These are phyloP conservation scores for Verticillium isaacii DNA, from an alignment of 2,329 filamentous ascomycete genomes.

Conservation along the genomic window DNA sequence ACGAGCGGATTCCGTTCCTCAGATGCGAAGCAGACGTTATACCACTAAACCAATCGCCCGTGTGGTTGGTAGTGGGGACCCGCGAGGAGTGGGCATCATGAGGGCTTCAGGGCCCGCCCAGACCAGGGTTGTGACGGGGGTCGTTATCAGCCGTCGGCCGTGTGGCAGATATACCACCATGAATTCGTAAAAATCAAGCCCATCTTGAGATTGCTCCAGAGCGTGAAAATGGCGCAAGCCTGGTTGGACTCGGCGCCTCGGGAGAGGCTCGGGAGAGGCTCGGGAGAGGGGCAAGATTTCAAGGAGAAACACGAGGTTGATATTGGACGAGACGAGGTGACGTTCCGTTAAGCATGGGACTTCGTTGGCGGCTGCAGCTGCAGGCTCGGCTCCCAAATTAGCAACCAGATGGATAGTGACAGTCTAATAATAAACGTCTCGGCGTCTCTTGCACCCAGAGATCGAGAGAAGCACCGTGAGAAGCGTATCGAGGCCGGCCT, in stretches of 20 bases:
- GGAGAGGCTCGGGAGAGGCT: too few species aligned
- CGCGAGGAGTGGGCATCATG: neutral
- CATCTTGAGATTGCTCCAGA: neutral
- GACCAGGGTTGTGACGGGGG: neutral
- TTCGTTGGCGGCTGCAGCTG: slow-evolving; percentile 24
- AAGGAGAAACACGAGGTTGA: neutral
- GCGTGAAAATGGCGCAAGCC: neutral
- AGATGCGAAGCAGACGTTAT: neutral
- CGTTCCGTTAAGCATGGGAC: slow-evolving; percentile 24
- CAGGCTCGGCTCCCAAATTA: slow-evolving; percentile 30
- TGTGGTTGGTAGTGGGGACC: neutral
- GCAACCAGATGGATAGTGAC: slow-evolving; percentile 19
- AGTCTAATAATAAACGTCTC: slow-evolving; percentile 24
- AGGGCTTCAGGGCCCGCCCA: neutral
- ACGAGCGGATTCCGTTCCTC: neutral
- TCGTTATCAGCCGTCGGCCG: neutral
- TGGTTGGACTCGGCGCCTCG: neutral
- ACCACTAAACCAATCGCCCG: neutral
- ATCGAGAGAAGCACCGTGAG: neutral
- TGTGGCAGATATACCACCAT: neutral
- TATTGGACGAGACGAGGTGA: slow-evolving; percentile 14
- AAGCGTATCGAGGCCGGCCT: neutral
- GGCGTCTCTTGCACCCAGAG: neutral
- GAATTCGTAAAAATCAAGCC: neutral
- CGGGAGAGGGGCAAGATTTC: neutral